Base-by-base conservation (phyloP, 2,329 filamentous ascomycete species). In the Colletotrichum musicola region DNA sequence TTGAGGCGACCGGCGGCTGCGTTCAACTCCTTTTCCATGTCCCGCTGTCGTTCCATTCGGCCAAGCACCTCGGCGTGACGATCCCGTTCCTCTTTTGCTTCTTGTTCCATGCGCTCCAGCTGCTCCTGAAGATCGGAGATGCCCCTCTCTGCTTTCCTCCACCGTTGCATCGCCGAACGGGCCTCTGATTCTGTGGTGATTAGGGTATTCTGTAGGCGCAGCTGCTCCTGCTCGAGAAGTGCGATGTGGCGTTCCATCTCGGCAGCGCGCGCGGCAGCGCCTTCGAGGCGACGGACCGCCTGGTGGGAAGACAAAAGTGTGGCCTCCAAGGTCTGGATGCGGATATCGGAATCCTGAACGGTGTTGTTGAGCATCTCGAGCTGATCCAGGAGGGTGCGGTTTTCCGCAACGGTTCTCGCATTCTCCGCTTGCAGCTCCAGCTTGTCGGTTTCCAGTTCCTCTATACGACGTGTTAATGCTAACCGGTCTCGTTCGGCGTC, bases 401-500 rank as follows among this genome's bases (percentile, higher is more conserved):
- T 99, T 80, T 97, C 94, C 74, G 94, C 89, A 70, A 94, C 92
- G 30, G 91, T 92, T 69, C 86, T 86, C 62, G 90, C 89, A 81
- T 98, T 99, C 75, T 89, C 87, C 49, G 85, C 84, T 80, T 97
- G 93, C 70, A 97, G 87, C 69, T 88, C 84, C 75, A 84, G 85
- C 81, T 97, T 97, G 73, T 90, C 88, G 74, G 81, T 81, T 81
- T 97, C 93, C 60, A 99, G 85, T 71, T 86, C 86, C 74, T 92
- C 90, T 77, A 98, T 94, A 70, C 88, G 92, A 54, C 84, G 80
- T 51, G 88, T 86, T 81, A 98, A 89, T 70, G 91, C 88, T 70
- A 86, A 83, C 69, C 95, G 92, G 78, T 98, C 94, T 74, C 90
- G 89, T 83, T 97, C 94, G 68, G 95, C 94, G 79, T 97, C 94